phyloP scores from a whole-genome alignment of 208 protist genomes.

The Strigomonas oncopelti region DNA sequence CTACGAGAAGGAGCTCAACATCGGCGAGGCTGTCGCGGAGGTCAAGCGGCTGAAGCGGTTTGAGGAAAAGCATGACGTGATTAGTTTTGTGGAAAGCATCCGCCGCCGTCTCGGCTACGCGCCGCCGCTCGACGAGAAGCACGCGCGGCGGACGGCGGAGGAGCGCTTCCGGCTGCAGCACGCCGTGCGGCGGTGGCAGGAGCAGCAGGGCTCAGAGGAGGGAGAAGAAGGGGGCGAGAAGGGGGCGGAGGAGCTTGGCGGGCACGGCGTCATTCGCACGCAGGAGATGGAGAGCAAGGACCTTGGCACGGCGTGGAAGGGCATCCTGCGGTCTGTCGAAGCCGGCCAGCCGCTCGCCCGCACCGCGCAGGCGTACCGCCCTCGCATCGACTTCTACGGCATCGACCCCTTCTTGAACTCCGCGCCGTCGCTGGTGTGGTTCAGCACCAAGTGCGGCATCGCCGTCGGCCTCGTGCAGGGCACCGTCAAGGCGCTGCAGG shows the following conservation, averaged over 20 bases:
- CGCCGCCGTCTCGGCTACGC: conserved; percentile 43
- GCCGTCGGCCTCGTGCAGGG: conserved; percentile 76
- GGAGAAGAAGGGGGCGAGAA: not conserved
- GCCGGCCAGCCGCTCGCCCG: conserved; percentile 58
- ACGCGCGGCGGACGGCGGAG: conserved; percentile 34
- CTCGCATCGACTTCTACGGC: conserved; percentile 75
- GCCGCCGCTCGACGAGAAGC: conserved; percentile 48
- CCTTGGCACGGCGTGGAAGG: conserved; percentile 51
- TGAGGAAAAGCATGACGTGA: conserved; percentile 54
- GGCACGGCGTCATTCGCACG: not conserved
- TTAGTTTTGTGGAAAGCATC: conserved; percentile 37
- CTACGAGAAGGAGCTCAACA: conserved; percentile 69
- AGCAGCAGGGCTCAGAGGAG: not conserved
- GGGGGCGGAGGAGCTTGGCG: not conserved
- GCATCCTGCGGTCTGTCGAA: conserved; percentile 58
- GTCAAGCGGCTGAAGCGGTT: conserved; percentile 46
- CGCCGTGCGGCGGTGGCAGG: conserved; percentile 21
- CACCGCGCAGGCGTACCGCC: conserved; percentile 73
- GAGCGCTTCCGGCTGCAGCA: conserved; percentile 31
- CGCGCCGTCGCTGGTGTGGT: conserved; percentile 73
- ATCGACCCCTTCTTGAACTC: conserved; percentile 78
- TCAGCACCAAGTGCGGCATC: conserved; percentile 77
- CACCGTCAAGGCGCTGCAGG: conserved; percentile 52
- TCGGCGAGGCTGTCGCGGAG: conserved; percentile 67
- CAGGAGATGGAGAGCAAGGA: not conserved